These are phyloP conservation scores for Draba incana DNA, from an alignment of 345 rosid species.

Conservation along the genomic window DNA sequence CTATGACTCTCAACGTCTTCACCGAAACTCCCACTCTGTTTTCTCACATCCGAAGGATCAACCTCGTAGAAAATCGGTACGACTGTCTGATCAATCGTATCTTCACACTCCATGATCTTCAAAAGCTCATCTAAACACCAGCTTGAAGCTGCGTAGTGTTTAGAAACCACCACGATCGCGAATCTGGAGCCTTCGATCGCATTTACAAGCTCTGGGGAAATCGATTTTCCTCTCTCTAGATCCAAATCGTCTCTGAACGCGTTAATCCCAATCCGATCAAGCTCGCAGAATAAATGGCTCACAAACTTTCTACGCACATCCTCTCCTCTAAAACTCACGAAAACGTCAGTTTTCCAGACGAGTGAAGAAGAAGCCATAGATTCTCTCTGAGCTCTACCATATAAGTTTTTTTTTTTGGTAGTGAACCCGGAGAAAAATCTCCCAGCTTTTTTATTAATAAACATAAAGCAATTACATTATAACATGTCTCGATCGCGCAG, in stretches of 20 bases:
- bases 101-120: slow-evolving; percentile 36
- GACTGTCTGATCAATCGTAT: slow-evolving; percentile 10
- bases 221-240: slow-evolving; percentile 31
- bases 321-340: slow-evolving; percentile 45
- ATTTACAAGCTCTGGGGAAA: slow-evolving; percentile 36
- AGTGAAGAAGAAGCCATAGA: slow-evolving; percentile 23
- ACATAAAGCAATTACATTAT: too few species aligned
- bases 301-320: slow-evolving; percentile 41
- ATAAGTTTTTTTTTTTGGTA: too few species aligned
- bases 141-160: slow-evolving; percentile 36
- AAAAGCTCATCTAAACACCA: slow-evolving; percentile 47
- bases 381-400: slow-evolving; percentile 29
- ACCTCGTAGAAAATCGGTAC: slow-evolving; percentile 39
- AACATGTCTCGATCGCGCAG: too few species aligned
- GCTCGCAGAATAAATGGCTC: slow-evolving; percentile 38
- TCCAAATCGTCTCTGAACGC: slow-evolving; percentile 37
- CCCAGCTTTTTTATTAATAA: too few species aligned
- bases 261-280: slow-evolving; percentile 36
- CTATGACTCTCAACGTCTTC: slow-evolving; percentile 24
- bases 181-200: slow-evolving; percentile 38
- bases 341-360: slow-evolving; percentile 31
- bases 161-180: slow-evolving; percentile 35
- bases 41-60: slow-evolving; percentile 37
- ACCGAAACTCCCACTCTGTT: slow-evolving; percentile 23
- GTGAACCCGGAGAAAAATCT: too few species aligned